These are phyloP conservation scores for Otatea glauca DNA, from an alignment of 176 grass and related monocot genomes.

Conservation along the genomic window DNA sequence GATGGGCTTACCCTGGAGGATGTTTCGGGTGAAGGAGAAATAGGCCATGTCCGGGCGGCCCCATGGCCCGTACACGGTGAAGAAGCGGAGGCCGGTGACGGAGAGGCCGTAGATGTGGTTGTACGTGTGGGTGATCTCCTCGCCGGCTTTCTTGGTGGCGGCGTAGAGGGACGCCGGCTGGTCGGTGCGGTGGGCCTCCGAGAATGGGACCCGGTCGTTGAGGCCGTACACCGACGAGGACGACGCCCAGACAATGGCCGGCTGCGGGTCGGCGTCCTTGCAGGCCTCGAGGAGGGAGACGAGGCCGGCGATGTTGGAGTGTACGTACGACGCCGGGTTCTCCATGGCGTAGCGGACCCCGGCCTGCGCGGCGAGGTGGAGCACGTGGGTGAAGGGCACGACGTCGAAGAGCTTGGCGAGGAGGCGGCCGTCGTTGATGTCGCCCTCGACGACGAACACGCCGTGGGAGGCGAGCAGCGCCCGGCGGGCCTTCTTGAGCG, in stretches of 20 bases:
- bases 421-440: slow-evolving; percentile 68
- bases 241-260: slow-evolving; percentile 76
- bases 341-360: slow-evolving; percentile 79
- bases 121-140: slow-evolving; percentile 82
- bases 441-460: slow-evolving; percentile 67
- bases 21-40: slow-evolving; percentile 77
- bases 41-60: slow-evolving; percentile 77
- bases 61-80: slow-evolving; percentile 81
- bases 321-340: slow-evolving; percentile 73
- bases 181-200: slow-evolving; percentile 75
- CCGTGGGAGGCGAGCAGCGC: slow-evolving; percentile 54
- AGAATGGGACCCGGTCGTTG: slow-evolving; percentile 67
- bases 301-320: slow-evolving; percentile 71
- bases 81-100: slow-evolving; percentile 80
- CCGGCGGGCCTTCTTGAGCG: slow-evolving; percentile 69
- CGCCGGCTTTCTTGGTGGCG: slow-evolving; percentile 84
- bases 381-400: slow-evolving; percentile 70
- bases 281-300: slow-evolving; percentile 65
- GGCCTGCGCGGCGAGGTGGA: slow-evolving; percentile 84
- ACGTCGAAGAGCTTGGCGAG: slow-evolving; percentile 71
- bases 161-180: slow-evolving; percentile 78
- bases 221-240: slow-evolving; percentile 81
- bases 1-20: slow-evolving; percentile 73
- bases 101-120: slow-evolving; percentile 88
- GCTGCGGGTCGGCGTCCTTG: slow-evolving; percentile 76